Evolutionary conservation across 345 rosid species (phyloP), one percentile per base, ranked within the genome.

Genomic region (Citrus maxima): DNA sequence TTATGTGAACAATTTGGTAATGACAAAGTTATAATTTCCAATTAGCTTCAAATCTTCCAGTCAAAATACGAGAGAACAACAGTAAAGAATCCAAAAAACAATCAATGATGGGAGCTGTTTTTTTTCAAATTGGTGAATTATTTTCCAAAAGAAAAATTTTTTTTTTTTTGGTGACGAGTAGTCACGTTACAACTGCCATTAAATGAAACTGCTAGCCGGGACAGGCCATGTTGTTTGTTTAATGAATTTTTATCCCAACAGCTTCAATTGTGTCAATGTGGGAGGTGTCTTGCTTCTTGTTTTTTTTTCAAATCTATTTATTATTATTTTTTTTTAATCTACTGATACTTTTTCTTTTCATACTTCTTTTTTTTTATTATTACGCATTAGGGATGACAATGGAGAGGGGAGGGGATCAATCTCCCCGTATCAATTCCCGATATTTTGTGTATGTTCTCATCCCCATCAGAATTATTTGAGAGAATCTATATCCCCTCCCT

Each of bases 391-490:
- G 34, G 34, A 32, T 32, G 4, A 32, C 34, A 32, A 32, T 3
- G 34, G 4, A 4, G 34, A 30, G 32, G 32, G 32, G 32, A 32
- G 34, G 4, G 34, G 4, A 3, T 0, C 34, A 32, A 32, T 32
- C 34, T 32, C 34, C 0, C 4, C 0, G 0, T 32, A 32, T 0
- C 0, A 0, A 32, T 32, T 0, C 4, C 4, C 0, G 0, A 32
- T 32, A 32, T 3, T 32, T 32, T 32, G 34, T 32, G 34, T 0
- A 32, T 32, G 34, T 32, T 32, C 34, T 0, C 4, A 4, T 32
- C 4, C 0, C 0, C 4, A 4, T 30, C 4, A 32, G 0, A 32
- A 32, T 32, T 32, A 32, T 32, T 32, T 3, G 0, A 32, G 34
- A 32, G 4, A 32, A 32, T 32, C 0, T 3, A 3, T 4, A 32